A percentile compares a stretch with the other conserved stretches of the same genome.
Evolutionary conservation across 208 protist genomes (phyloP).

Genomic region (Crithidia acanthocephali): DNA sequence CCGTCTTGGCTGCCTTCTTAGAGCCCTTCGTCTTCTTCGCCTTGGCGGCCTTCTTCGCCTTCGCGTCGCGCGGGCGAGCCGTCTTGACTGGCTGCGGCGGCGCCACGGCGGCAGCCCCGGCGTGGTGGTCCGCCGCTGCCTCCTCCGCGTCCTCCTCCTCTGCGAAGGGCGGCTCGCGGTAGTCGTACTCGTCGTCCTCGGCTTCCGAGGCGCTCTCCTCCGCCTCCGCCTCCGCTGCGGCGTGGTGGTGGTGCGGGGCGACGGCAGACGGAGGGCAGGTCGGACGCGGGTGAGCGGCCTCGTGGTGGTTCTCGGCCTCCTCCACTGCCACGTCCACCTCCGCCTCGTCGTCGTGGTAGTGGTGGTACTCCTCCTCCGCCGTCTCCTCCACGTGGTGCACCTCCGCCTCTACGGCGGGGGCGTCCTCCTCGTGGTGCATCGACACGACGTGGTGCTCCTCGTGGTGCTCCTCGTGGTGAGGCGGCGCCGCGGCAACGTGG

Average conservation of each 20-base stretch:
- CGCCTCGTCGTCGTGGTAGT: background rate
- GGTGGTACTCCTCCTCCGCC: background rate
- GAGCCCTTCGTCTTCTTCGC: slow-evolving; percentile 1
- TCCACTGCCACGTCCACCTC: background rate
- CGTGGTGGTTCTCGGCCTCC: slow-evolving; percentile 1
- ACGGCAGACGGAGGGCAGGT: slow-evolving; percentile 9
- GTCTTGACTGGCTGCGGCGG: slow-evolving; percentile 11
- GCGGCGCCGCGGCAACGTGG: background rate
- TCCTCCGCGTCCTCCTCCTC: slow-evolving; percentile 4
- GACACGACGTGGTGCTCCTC: background rate
- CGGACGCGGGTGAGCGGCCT: background rate
- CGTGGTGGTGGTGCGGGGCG: background rate
- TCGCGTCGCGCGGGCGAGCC: slow-evolving; percentile 5
- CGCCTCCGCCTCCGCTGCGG: background rate
- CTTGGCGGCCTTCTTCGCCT: slow-evolving; percentile 9
- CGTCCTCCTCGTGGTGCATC: background rate
- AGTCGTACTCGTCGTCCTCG: background rate
- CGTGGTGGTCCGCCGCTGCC: background rate
- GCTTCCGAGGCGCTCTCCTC: slow-evolving; percentile 4
- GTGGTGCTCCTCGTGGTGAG: slow-evolving; percentile 7
- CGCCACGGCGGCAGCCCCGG: background rate
- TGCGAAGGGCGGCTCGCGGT: background rate
- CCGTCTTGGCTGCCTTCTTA: slow-evolving; percentile 11
- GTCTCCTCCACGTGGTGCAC: background rate
- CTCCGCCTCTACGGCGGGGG: no score